phyloP scores from a whole-genome alignment of 352 stramenopile species.

The Phytophthora cajani region DNA sequence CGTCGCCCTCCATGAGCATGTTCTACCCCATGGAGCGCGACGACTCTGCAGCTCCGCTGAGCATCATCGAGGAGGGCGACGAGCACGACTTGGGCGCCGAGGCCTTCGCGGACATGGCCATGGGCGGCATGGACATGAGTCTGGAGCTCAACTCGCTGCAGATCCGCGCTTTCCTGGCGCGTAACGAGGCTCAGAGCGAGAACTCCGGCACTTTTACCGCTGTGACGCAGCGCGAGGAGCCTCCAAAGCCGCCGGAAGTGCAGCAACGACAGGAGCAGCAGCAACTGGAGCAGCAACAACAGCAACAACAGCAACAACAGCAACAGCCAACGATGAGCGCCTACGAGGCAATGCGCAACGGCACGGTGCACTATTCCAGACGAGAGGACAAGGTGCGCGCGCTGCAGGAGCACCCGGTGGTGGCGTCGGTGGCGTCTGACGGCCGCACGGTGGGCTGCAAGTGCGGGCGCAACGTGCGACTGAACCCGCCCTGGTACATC shows the following conservation, averaged over 20 bases:
- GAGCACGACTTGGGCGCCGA: conserved; percentile 56
- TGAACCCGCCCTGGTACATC: conserved; percentile 89
- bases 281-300: too few species aligned
- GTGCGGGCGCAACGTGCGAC: conserved; percentile 68
- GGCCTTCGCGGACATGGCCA: conserved; percentile 68
- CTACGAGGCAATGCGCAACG: conserved; percentile 36
- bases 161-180: conserved; percentile 58
- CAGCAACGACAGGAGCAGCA: too few species aligned
- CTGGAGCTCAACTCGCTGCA: conserved; percentile 66
- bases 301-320: too few species aligned
- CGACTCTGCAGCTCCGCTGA: conserved; percentile 15
- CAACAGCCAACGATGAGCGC: conserved; percentile 25
- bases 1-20: conserved; percentile 13
- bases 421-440: conserved; percentile 50
- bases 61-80: conserved; percentile 46
- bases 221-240: not conserved
- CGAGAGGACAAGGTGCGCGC: conserved; percentile 71
- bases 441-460: conserved; percentile 70
- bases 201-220: not conserved
- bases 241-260: conserved; percentile 1
- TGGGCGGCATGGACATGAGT: conserved; percentile 62
- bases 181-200: conserved; percentile 33
- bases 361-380: conserved; percentile 52
- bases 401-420: conserved; percentile 65
- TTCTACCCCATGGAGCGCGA: conserved; percentile 36